Evolutionary conservation across 768 basidiomycete species (phyloP), one percentile per base, ranked within the genome.

Genomic region (Krasilnikovozyma curviuscula): DNA sequence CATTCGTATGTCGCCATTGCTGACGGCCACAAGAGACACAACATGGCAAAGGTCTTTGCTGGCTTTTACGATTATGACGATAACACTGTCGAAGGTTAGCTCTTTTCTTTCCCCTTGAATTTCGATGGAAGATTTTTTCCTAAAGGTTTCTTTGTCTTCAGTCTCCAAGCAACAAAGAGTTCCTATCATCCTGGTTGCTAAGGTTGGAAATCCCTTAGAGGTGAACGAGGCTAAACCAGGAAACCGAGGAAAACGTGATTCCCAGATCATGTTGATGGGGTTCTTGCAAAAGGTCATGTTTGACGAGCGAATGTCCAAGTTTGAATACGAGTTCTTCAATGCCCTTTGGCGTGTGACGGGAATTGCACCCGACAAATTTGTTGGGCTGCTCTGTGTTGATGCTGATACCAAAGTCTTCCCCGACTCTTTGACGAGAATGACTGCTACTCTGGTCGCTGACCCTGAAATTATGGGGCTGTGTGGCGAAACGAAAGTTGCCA

Each of bases 231-330:
- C 81, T 21, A 97, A 98, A 65, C 89, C 93, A 1, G 93, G 93
- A 50, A 97, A 98, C 66, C 79, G 93, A 64, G 93, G 93, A 40
- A 98, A 97, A 68, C 91, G 93, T 54, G 93, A 98, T 69, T 82
- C 79, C 61, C 93, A 98, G 66, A 89, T 98, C 58, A 81, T 98
- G 43, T 70, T 97, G 52, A 98, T 98, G 93, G 73, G 74, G 18
- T 97, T 97, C 73, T 70, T 97, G 62, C 93, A 98, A 66, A 97
- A 93, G 65, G 88, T 97, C 58, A 93, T 98, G 89, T 97, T 97
- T 57, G 93, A 98, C 66, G 93, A 98, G 69, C 77, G 93, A 44
- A 97, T 98, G 91, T 93, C 91, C 53, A 91, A 84, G 46, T 89
- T 98, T 63, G 93, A 97, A 68, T 97, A 97, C 64, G 93, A 97